Base-by-base conservation (phyloP, 352 stramenopile genomes). In the Peronospora tabacina region DNA sequence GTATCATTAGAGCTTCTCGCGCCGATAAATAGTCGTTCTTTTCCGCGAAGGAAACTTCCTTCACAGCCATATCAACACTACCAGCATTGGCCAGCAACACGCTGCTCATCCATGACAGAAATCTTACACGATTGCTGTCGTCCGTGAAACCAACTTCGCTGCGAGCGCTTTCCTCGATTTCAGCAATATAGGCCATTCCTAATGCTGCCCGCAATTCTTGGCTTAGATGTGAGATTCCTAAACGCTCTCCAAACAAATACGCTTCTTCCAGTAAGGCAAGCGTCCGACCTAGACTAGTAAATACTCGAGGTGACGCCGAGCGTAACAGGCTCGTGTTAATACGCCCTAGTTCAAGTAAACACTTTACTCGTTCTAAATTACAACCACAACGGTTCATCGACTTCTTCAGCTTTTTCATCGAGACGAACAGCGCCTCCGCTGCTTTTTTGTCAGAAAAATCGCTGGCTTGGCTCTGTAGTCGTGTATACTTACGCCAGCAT, bases 401-500 rank as follows among this genome's bases (percentile, higher is more conserved):
- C 5, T 45, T 51, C 36, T 83, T 74, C 7, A 86, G 51, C 13
- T 60, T 71, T 44, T 73, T 76, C 58, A 82, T 68, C 6, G 58
- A 58, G 12, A 39, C 7, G 1, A 82, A 29, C 12, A 89, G 30
- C 3, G 59, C 44, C 28, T 82, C 57, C 15, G 75, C 57, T 47
- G 49, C 55, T 10, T 47, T 20, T 39, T 46, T 20, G 34, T 66
- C 40, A 29, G 38, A 45, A 20, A 66, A 58, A 28, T 74, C 44
- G 19, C 19, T 51, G 12, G 26, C 42, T 19, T 52, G 38, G 42
- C 44, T 60, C 32, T 65, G 73, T 30, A 83, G 48, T 19, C 52
- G 62, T 3, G 66, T 55, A 15, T 71, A 61, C 28, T 82, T 82
- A 13, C 78, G 71, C 50, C 68, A 82, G 28, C 75, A 85, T 36